phyloP scores from a whole-genome alignment of 345 rosid genomes.

The Rhizophora mangle region DNA sequence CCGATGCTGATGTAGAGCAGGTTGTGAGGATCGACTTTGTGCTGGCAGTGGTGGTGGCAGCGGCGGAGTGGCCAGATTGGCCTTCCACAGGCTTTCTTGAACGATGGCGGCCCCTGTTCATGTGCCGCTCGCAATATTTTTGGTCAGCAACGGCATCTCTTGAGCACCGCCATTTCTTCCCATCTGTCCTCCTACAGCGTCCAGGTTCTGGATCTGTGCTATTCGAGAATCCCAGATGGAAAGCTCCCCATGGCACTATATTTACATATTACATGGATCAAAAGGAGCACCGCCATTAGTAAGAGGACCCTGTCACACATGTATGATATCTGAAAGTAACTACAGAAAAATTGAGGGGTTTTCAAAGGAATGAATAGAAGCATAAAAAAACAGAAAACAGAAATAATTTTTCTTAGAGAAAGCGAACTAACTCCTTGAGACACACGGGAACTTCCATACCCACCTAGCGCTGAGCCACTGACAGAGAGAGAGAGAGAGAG shows the following conservation, averaged over 20 bases:
- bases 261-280: not conserved
- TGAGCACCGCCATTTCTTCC: slow-evolving; percentile 99
- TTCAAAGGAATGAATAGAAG: not conserved
- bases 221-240: slow-evolving; percentile 78
- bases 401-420: no score
- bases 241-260: slow-evolving; percentile 71
- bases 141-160: slow-evolving; percentile 89
- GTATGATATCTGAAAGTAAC: not conserved
- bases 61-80: slow-evolving; percentile 69
- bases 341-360: not conserved
- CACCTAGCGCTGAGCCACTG: no score
- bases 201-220: slow-evolving; percentile 93
- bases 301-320: not conserved
- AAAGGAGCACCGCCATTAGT: not conserved
- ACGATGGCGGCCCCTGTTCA: slow-evolving; percentile 99
- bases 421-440: no score
- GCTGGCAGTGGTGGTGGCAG: slow-evolving; percentile 31
- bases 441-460: no score
- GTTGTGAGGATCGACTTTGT: slow-evolving; percentile 27
- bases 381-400: no score
- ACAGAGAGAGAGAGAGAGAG: no score
- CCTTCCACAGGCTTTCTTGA: slow-evolving; percentile 99
- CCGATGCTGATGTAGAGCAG: slow-evolving; percentile 27
- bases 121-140: slow-evolving; percentile 95
- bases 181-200: slow-evolving; percentile 95